Evolutionary conservation across 2,329 filamentous ascomycete genomes (phyloP).

Genomic region (Fusarium multiceps): DNA sequence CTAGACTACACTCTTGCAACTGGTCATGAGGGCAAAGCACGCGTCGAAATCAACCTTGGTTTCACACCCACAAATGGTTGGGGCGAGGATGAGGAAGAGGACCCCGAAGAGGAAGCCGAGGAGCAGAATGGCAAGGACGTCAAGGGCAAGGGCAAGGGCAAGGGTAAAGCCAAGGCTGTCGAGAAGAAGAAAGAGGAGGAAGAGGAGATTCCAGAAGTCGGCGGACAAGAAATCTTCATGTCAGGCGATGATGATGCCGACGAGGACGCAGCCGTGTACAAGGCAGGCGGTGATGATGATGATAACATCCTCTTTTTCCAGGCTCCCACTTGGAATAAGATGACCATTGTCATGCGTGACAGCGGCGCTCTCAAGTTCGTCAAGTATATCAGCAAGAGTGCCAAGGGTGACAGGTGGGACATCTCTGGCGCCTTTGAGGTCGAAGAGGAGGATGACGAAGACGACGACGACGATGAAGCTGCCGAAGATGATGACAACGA

Average conservation of each 20-base stretch:
- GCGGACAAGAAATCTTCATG: conserved; percentile 93
- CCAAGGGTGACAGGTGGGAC: conserved; percentile 93
- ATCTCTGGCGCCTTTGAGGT: conserved; percentile 83
- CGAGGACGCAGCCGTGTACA: conserved; percentile 89
- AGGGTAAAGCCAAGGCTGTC: conserved; percentile 42
- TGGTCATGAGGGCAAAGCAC: conserved; percentile 79
- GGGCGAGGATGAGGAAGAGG: conserved; percentile 73
- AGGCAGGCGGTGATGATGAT: conserved; percentile 78
- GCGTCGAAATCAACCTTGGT: conserved; percentile 87
- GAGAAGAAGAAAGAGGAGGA: conserved; percentile 9
- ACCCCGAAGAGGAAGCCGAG: conserved; percentile 52
- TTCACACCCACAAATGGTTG: conserved; percentile 88
- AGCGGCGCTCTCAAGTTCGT: conserved; percentile 90
- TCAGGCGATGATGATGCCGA: conserved; percentile 79
- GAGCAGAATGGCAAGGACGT: conserved; percentile 48
- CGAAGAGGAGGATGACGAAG: conserved; percentile 63
- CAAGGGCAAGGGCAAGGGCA: conserved; percentile 45
- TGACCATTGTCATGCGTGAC: conserved; percentile 91
- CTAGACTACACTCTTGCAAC: conserved; percentile 94
- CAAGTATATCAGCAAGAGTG: conserved; percentile 89
- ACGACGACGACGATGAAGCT: conserved; percentile 53
- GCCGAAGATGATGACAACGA: conserved; percentile 59
- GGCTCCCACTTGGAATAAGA: conserved; percentile 82
- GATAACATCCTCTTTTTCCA: conserved; percentile 74
- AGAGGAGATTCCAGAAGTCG: conserved; percentile 66